Conservation (phyloP, 768 basidiomycete species). For the Auricularia auricula-judae region DNA sequence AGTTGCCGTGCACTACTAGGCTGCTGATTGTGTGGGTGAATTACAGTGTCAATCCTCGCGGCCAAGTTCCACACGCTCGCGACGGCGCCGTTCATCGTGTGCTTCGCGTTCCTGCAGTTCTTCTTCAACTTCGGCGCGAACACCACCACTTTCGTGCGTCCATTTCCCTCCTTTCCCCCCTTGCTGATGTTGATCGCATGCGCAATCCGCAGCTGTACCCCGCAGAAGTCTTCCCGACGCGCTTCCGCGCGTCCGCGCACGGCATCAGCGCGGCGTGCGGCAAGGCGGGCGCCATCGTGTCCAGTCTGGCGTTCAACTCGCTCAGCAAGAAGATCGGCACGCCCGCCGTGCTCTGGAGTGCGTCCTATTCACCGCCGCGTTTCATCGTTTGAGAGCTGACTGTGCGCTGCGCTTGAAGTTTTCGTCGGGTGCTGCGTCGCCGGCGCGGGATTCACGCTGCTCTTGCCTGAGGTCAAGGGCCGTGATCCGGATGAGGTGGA, state of each 20-base stretch:
- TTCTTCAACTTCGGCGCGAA: constrained; percentile 81
- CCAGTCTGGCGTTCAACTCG: constrained; percentile 60
- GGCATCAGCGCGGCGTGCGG: constrained; percentile 65
- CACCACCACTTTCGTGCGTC: constrained; percentile 18
- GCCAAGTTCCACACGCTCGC: constrained; percentile 47
- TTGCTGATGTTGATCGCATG: neutral
- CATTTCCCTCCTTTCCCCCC: neutral
- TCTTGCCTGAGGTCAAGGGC: constrained; percentile 40
- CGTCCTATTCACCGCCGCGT: constrained; percentile 18
- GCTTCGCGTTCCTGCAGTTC: constrained; percentile 64
- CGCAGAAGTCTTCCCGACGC: constrained; percentile 71
- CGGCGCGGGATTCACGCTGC: constrained; percentile 24
- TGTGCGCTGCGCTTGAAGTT: neutral
- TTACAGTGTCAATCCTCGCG: constrained; percentile 61
- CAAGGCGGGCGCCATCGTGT: constrained; percentile 68
- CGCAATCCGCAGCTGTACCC: constrained; percentile 33
- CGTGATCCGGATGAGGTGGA: constrained; percentile 40
- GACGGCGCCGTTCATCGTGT: constrained; percentile 53
- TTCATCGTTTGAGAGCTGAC: constrained; percentile 1
- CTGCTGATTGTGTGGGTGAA: too few species aligned
- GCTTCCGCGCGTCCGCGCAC: constrained; percentile 62
- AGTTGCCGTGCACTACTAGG: too few species aligned
- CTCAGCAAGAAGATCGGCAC: constrained; percentile 53
- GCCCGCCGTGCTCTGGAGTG: constrained; percentile 60
- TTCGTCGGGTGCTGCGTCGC: neutral